Evolutionary conservation across 352 stramenopile species (phyloP), one percentile per base, ranked within the genome.

Genomic region (Pythium dissotocum): DNA sequence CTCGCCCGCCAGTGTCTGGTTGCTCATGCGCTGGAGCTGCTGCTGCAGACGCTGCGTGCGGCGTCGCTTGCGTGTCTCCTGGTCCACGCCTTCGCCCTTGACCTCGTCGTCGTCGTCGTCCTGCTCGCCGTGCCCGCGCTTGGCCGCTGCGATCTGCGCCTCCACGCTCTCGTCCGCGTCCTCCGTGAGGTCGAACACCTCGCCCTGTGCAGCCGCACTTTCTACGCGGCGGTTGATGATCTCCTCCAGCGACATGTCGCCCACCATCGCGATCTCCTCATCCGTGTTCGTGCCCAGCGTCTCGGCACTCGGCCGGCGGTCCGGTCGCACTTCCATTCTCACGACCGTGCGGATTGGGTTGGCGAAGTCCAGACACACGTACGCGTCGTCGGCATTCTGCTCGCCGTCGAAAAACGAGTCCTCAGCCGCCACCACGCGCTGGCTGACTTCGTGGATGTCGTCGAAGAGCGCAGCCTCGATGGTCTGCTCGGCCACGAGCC

Each of bases 381-480:
- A 87, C 26, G 80, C 79, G 56, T 89, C 76, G 56, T 77, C 70
- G 14, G 38, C 61, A 18, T 55, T 51, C 57, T 79, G 77, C 67
- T 85, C 66, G 18, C 87, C 84, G 36, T 96, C 83, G 36, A 90
- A 91, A 59, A 90, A 89, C 58, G 82, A 77, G 28, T 88, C 79
- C 52, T 90, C 79, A 5, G 77, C 79, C 40, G 70, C 76, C 13
- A 73, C 63, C 2, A 82, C 60, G 49, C 85, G 84, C 48, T 58
- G 62, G 6, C 70, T 80, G 24, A 76, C 76, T 38, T 72, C 66
- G 73, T 94, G 83, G 61, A 95, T 93, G 38, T 90, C 78, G 58
- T 90, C 79, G 69, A 88, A 95, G 0, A 96, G 73, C 36, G 73
- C 56, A 6, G 80, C 79, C 62, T 96, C 88, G 36, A 96, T 76